Percentiles rank a stretch among this genome's conserved stretches.
Conservation (phyloP, 73 alveolate species). For the Paramecium sonneborni region DNA sequence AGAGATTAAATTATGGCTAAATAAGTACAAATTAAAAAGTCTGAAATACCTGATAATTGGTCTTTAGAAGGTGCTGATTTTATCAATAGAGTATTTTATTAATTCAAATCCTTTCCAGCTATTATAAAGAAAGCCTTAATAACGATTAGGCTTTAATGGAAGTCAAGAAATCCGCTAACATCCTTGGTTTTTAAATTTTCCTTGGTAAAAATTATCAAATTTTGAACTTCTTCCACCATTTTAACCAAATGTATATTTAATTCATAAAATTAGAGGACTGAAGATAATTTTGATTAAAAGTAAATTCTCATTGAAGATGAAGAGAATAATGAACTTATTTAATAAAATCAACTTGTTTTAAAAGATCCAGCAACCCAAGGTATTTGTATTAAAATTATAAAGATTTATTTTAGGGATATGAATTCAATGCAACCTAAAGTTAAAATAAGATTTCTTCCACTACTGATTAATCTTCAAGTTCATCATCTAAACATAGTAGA, state of each 20-base stretch:
- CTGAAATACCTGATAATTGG: conserved; percentile 95
- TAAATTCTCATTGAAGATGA: conserved; percentile 65
- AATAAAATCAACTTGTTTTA: not conserved
- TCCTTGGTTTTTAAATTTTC: conserved; percentile 95
- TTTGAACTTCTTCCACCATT: conserved; percentile 88
- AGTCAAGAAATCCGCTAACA: conserved; percentile 94
- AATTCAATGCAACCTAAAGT: conserved; percentile 8
- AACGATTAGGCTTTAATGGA: conserved; percentile 93
- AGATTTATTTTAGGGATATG: conserved; percentile 65
- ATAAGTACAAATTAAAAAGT: conserved; percentile 81
- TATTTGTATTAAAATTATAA: not conserved
- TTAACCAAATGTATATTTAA: conserved; percentile 68
- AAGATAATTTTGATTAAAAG: conserved; percentile 71
- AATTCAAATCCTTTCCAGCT: conserved; percentile 62
- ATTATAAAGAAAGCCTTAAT: conserved; percentile 74
- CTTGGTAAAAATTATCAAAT: conserved; percentile 85
- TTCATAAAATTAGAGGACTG: not conserved
- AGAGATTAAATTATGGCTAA: conserved; percentile 93
- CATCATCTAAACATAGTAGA: conserved; percentile 24
- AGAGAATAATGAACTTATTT: conserved; percentile 52
- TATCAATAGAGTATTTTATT: conserved; percentile 74
- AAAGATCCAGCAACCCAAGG: conserved; percentile 24
- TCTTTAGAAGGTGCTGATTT: conserved; percentile 97
- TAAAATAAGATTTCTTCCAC: not conserved
- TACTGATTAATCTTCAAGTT: conserved; percentile 15